Percentiles rank a stretch among this genome's conserved stretches.
phyloP scores from a whole-genome alignment of 805 yeast species.

The Starmera amethionina region DNA sequence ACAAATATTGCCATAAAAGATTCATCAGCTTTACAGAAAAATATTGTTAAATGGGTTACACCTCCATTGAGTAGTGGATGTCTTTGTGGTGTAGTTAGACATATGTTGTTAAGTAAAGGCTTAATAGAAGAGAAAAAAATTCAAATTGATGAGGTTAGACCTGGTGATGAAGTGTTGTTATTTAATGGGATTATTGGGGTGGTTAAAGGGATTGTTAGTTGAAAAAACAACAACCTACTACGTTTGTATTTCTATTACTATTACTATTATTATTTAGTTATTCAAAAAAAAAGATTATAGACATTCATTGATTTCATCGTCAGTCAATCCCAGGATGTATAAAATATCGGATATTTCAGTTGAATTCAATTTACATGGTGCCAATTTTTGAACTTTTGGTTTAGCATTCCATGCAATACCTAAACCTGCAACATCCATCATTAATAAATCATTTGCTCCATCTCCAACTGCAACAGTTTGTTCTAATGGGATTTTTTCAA shows the following conservation, averaged over 20 bases:
- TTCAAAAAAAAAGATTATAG: not conserved
- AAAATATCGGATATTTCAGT: conserved; percentile 63
- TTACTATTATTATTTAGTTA: not conserved
- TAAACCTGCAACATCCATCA: conserved; percentile 88
- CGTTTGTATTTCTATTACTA: not conserved
- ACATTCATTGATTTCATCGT: conserved; percentile 34
- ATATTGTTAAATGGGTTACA: conserved; percentile 52
- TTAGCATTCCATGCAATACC: conserved; percentile 98
- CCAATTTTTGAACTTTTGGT: conserved; percentile 76
- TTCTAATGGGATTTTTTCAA: conserved; percentile 39
- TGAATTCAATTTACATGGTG: conserved; percentile 76
- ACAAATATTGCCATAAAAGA: conserved; percentile 61
- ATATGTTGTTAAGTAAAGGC: conserved; percentile 45
- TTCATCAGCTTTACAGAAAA: conserved; percentile 17
- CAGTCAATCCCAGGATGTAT: conserved; percentile 70
- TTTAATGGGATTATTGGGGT: conserved; percentile 85
- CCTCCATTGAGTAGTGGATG: conserved; percentile 77
- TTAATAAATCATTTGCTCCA: conserved; percentile 91
- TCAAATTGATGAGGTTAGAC: conserved; percentile 31
- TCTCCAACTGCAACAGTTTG: conserved; percentile 84
- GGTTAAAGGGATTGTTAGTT: conserved; percentile 43
- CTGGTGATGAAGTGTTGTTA: conserved; percentile 64
- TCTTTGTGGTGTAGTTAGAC: conserved; percentile 74
- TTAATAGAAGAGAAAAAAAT: conserved; percentile 45
- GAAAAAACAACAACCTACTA: conserved; percentile 3